Percentiles rank a stretch among this genome's conserved stretches.
phyloP scores from a whole-genome alignment of 2,329 filamentous ascomycete species.

The Diaporthe citri region DNA sequence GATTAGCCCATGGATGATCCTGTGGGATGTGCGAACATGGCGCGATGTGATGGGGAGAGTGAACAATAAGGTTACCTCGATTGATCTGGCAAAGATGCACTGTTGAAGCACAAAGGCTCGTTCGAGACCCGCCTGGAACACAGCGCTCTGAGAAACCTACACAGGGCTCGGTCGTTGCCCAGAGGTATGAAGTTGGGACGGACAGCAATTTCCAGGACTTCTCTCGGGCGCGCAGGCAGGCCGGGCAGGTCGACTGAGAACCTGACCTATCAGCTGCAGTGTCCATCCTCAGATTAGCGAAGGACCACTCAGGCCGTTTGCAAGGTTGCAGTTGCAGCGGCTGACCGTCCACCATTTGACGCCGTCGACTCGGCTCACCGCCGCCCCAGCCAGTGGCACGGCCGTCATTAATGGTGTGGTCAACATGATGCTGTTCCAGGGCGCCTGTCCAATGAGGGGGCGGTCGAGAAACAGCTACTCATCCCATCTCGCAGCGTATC shows the following conservation, averaged over 20 bases:
- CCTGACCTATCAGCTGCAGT: constrained; percentile 11
- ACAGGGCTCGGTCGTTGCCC: background rate
- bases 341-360: background rate
- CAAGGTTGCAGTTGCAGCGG: background rate
- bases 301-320: constrained; percentile 3
- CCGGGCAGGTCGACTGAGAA: background rate
- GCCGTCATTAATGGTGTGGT: constrained; percentile 27
- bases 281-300: constrained; percentile 12
- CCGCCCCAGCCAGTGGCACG: constrained; percentile 28
- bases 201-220: background rate
- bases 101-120: constrained; percentile 19
- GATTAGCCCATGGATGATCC: constrained; percentile 2
- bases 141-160: background rate
- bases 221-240: background rate
- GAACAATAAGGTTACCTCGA: constrained; percentile 6
- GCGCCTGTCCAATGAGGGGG: constrained; percentile 15
- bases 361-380: background rate
- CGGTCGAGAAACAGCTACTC: constrained; percentile 2
- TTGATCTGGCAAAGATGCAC: constrained; percentile 19
- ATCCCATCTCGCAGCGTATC: constrained; percentile 35
- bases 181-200: background rate
- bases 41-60: constrained; percentile 7
- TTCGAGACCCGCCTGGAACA: background rate
- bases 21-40: background rate
- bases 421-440: constrained; percentile 5